Base-by-base conservation (phyloP, 306 rosid genomes). In the Rosa persica region DNA sequence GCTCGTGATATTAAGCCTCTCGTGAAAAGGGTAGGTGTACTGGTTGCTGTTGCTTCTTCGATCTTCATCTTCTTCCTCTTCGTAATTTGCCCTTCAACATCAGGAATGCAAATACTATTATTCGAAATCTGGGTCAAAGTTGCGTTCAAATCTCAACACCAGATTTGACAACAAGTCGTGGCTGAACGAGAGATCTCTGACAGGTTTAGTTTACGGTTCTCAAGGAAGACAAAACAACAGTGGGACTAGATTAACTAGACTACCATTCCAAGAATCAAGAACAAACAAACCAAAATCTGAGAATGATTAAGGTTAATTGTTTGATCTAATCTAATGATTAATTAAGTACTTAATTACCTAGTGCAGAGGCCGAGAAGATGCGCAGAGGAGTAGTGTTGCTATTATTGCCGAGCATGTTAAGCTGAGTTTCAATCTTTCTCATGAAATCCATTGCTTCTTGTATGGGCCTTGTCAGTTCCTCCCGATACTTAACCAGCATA, bases 361-460 rank as follows among this genome's bases (percentile, higher is more conserved):
- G 47, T 19, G 71, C 23, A 61, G 89, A 81, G 72, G 88, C 57
- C 64, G 88, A 67, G 83, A 87, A 91, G 82, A 92, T 85, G 84
- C 96, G 86, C 0, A 92, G 73, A 47, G 95, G 89, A 66, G 90
- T 89, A 75, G 72, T 13, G 25, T 12, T 62, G 30, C 23, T 58
- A 5, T 62, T 30, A 5, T 87, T 87, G 85, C 89, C 81, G 27
- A 95, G 93, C 85, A 88, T 73, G 72, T 88, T 91, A 25, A 95
- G 92, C 83, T 95, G 97, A 83, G 93, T 81, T 87, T 95, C 97
- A 13, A 91, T 87, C 70, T 92, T 84, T 27, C 88, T 60, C 96
- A 95, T 90, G 96, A 95, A 95, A 79, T 95, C 98, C 99, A 91
- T 93, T 1, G 99, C 99, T 70, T 93, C 99, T 88, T 90, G 94